phyloP scores from a whole-genome alignment of 106 monocot genomes.

The Dendrobium huoshanense region DNA sequence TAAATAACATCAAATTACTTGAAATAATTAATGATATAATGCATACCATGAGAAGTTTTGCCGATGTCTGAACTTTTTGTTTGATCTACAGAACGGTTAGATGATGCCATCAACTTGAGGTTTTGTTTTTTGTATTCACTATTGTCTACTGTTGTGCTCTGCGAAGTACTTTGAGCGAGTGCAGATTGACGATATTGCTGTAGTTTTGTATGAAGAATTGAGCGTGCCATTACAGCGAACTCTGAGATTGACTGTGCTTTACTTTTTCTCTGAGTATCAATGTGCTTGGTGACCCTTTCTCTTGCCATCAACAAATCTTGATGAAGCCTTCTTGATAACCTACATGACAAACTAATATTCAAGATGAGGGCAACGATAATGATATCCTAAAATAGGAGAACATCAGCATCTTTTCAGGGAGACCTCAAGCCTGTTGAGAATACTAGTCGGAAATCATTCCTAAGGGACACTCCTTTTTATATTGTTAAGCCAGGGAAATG shows the following conservation, averaged over 20 bases:
- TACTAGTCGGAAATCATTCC: too few relatives aligned
- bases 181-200: constrained; percentile 41
- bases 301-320: constrained; percentile 40
- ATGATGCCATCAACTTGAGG: constrained; percentile 7
- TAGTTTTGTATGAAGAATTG: constrained; percentile 47
- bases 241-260: constrained; percentile 44
- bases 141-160: constrained; percentile 2
- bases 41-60: constrained; percentile 7
- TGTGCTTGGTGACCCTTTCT: constrained; percentile 32
- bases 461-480: too few relatives aligned
- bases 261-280: constrained; percentile 22
- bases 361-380: neutral
- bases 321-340: constrained; percentile 45
- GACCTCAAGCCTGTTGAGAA: too few relatives aligned
- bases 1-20: neutral
- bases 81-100: neutral
- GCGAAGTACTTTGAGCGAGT: constrained; percentile 6
- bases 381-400: too few relatives aligned
- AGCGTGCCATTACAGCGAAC: constrained; percentile 38
- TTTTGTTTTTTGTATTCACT: neutral
- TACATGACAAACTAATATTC: constrained; percentile 7
- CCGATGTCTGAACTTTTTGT: constrained; percentile 1
- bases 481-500: too few relatives aligned
- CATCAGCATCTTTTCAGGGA: too few relatives aligned
- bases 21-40: neutral